These are phyloP conservation scores for Purpureocillium lavendulum DNA, from an alignment of 2,329 filamentous ascomycete species.

Conservation along the genomic window DNA sequence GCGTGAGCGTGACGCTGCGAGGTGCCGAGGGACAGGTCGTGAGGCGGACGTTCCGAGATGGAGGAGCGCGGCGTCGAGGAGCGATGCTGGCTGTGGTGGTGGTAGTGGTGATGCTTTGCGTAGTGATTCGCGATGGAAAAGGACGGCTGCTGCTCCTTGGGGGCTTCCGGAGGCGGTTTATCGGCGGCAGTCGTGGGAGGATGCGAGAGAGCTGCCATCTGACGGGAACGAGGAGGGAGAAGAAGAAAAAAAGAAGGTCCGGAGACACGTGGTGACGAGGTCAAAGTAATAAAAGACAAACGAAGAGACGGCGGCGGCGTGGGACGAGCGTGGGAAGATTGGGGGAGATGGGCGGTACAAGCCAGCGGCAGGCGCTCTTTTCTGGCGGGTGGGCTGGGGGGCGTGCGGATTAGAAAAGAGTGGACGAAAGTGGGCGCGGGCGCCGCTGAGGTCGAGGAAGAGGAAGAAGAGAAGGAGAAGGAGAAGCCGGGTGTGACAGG, in stretches of 20 bases:
- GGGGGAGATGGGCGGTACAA: conserved; percentile 8
- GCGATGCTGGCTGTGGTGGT: no score
- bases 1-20: conserved; percentile 12
- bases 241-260: conserved; percentile 13
- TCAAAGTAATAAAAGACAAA: conserved; percentile 20
- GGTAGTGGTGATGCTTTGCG: not conserved
- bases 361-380: not conserved
- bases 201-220: conserved; percentile 38
- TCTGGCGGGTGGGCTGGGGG: conserved; percentile 2
- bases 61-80: conserved; percentile 19
- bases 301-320: conserved; percentile 12
- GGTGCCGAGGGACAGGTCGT: conserved; percentile 10
- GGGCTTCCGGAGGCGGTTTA: conserved; percentile 15
- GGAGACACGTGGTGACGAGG: conserved; percentile 22
- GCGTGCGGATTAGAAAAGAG: conserved; percentile 1
- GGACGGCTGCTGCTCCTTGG: conserved; percentile 7
- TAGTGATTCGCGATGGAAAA: conserved; percentile 7
- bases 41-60: conserved; percentile 15
- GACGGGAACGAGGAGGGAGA: conserved; percentile 22
- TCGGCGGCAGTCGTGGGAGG: conserved; percentile 20
- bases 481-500: no score
- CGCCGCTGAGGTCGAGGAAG: no score
- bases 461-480: no score
- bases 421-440: not conserved
- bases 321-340: conserved; percentile 10